Conservation (phyloP, 257 asterid species). For the Lycium ferocissimum region DNA sequence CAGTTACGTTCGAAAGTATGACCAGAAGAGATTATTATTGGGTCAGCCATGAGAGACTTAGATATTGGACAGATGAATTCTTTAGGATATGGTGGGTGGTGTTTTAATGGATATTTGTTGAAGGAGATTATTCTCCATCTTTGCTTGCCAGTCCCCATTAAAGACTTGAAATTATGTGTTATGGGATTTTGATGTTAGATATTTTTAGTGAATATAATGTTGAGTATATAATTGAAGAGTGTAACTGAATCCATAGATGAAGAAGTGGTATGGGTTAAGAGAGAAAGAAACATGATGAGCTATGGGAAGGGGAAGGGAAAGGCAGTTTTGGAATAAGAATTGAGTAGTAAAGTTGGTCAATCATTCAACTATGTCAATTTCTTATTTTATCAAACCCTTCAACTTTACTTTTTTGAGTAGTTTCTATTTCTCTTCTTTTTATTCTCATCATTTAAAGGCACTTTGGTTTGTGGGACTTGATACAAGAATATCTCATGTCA, state of each 20-base stretch:
- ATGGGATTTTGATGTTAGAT: too few species aligned
- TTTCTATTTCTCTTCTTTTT: too few species aligned
- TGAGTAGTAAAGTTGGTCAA: too few species aligned
- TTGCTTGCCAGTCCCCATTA: slow-evolving; percentile 59
- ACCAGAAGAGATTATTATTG: slow-evolving; percentile 81
- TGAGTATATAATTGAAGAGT: too few species aligned
- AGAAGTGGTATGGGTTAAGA: background rate
- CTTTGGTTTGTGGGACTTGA: too few species aligned
- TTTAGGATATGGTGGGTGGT: slow-evolving; percentile 44
- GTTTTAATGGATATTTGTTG: slow-evolving; percentile 50
- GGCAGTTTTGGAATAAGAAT: too few species aligned
- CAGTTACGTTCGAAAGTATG: slow-evolving; percentile 83
- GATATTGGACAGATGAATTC: slow-evolving; percentile 85
- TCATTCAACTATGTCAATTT: too few species aligned
- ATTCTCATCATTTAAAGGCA: too few species aligned
- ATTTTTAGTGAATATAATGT: background rate
- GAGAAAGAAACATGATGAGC: background rate
- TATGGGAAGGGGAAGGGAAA: background rate
- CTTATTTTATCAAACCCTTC: too few species aligned
- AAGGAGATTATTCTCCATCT: slow-evolving; percentile 73
- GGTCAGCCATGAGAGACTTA: slow-evolving; percentile 77
- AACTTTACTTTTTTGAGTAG: too few species aligned
- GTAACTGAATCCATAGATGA: background rate
- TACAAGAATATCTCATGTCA: too few species aligned
- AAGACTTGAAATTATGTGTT: background rate